A percentile compares a stretch with the other conserved stretches of the same genome.
These are phyloP conservation scores for Colletotrichum simmondsii DNA, from an alignment of 2,329 filamentous ascomycete species.

Conservation along the genomic window DNA sequence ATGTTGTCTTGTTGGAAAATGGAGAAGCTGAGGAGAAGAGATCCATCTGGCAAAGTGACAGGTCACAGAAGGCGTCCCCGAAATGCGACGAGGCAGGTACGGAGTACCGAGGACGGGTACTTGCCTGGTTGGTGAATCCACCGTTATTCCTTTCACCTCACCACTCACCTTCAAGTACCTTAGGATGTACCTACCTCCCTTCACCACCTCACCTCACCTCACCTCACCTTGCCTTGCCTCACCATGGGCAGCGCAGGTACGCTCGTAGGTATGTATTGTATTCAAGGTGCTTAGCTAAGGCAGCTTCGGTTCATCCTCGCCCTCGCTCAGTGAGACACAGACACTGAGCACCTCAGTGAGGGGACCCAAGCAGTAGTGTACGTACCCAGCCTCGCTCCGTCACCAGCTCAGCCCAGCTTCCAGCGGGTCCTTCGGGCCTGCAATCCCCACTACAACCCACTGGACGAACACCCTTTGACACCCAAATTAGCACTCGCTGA, in stretches of 20 bases:
- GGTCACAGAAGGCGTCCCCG: conserved; percentile 16
- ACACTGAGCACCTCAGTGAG: not conserved
- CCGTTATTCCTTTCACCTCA: not conserved
- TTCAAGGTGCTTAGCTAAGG: not conserved
- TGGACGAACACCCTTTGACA: conserved; percentile 12
- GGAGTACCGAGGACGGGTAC: conserved; percentile 12
- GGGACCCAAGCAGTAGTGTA: not conserved
- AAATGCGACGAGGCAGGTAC: conserved; percentile 28
- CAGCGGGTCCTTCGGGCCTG: not conserved
- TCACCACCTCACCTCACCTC: not conserved
- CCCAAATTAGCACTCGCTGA: conserved; percentile 24
- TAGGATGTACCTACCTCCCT: not conserved
- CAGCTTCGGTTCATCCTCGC: not conserved
- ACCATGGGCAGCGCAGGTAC: too few species aligned
- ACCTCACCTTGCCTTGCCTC: too few species aligned
- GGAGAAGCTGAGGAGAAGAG: not conserved
- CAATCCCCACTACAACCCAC: conserved; percentile 15
- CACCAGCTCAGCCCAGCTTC: conserved; percentile 9
- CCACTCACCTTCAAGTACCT: not conserved
- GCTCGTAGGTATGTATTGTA: too few species aligned
- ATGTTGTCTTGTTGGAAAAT: conserved; percentile 12
- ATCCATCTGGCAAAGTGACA: conserved; percentile 11
- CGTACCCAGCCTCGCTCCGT: not conserved
- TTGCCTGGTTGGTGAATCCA: conserved; percentile 5
- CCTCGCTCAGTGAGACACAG: not conserved